Conservation (phyloP, 2,329 filamentous ascomycete species). For the Cladosporium sp. region DNA sequence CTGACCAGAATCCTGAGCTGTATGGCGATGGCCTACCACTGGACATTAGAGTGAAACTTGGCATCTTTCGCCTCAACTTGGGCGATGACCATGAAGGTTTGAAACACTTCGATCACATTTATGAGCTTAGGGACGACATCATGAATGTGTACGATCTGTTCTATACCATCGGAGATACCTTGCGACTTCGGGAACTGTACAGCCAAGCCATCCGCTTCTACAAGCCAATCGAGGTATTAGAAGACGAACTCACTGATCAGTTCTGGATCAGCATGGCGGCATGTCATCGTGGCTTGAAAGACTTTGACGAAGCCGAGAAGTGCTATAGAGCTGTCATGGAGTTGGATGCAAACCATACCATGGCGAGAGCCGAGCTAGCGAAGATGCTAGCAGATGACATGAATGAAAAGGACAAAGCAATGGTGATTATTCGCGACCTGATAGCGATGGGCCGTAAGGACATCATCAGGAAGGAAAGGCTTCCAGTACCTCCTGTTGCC, state of each 20-base stretch:
- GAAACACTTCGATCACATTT: slow-evolving; percentile 50
- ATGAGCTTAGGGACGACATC: slow-evolving; percentile 62
- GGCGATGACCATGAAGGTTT: slow-evolving; percentile 62
- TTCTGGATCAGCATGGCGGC: slow-evolving; percentile 55
- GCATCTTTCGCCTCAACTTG: slow-evolving; percentile 72
- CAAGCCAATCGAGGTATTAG: slow-evolving; percentile 41
- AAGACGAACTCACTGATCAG: slow-evolving; percentile 44
- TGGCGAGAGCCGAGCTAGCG: slow-evolving; percentile 73
- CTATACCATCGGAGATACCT: slow-evolving; percentile 61
- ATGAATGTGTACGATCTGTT: slow-evolving; percentile 74
- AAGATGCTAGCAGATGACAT: slow-evolving; percentile 73
- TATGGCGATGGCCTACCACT: slow-evolving; percentile 75
- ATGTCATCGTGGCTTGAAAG: slow-evolving; percentile 64
- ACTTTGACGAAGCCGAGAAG: slow-evolving; percentile 67
- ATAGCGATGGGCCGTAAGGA: slow-evolving; percentile 53
- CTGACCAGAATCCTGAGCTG: slow-evolving; percentile 44
- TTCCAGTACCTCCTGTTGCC: slow-evolving; percentile 8
- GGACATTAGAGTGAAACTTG: slow-evolving; percentile 79
- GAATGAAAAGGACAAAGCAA: slow-evolving; percentile 69
- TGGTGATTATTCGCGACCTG: slow-evolving; percentile 71
- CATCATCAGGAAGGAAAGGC: slow-evolving; percentile 17
- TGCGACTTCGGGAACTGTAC: slow-evolving; percentile 49
- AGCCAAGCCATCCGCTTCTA: slow-evolving; percentile 58
- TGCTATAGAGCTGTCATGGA: slow-evolving; percentile 72
- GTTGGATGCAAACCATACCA: slow-evolving; percentile 65